Percentiles rank a stretch among this genome's conserved stretches.
phyloP scores from a whole-genome alignment of 2,329 filamentous ascomycete species.

The Ciborinia camelliae region DNA sequence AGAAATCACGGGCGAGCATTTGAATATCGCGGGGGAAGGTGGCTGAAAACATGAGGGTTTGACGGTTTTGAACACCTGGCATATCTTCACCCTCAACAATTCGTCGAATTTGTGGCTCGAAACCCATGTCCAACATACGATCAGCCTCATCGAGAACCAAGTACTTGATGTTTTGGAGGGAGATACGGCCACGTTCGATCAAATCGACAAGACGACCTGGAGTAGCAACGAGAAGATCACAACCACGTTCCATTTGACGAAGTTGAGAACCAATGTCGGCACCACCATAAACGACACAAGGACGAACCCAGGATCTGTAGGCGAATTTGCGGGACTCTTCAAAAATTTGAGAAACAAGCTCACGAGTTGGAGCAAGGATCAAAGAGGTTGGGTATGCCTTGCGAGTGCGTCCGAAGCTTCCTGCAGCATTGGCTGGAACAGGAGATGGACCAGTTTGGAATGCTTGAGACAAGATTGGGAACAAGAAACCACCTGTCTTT shows the following conservation, averaged over 20 bases:
- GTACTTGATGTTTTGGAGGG: slow-evolving; percentile 98
- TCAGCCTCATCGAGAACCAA: slow-evolving; percentile 98
- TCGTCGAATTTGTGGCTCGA: slow-evolving; percentile 98
- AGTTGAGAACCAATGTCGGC: slow-evolving; percentile 98
- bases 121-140: slow-evolving; percentile 99
- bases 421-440: slow-evolving; percentile 59
- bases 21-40: slow-evolving; percentile 99
- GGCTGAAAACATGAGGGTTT: slow-evolving; percentile 99
- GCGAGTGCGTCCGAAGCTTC: slow-evolving; percentile 85
- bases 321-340: slow-evolving; percentile 97
- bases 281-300: slow-evolving; percentile 98
- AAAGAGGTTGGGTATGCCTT: slow-evolving; percentile 97
- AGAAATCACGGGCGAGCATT: slow-evolving; percentile 97
- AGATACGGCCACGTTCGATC: slow-evolving; percentile 97
- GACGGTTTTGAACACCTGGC: slow-evolving; percentile 76
- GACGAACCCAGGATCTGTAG: slow-evolving; percentile 97
- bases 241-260: slow-evolving; percentile 95
- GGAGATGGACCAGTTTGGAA: slow-evolving; percentile 83
- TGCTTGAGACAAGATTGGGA: slow-evolving; percentile 97
- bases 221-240: slow-evolving; percentile 94
- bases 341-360: slow-evolving; percentile 97
- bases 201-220: slow-evolving; percentile 96
- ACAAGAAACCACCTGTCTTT: slow-evolving; percentile 99
- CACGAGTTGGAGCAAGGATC: slow-evolving; percentile 94
- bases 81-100: slow-evolving; percentile 99